Evolutionary conservation across 2,329 filamentous ascomycete species (phyloP).

Genomic region (Neonectria sp.): DNA sequence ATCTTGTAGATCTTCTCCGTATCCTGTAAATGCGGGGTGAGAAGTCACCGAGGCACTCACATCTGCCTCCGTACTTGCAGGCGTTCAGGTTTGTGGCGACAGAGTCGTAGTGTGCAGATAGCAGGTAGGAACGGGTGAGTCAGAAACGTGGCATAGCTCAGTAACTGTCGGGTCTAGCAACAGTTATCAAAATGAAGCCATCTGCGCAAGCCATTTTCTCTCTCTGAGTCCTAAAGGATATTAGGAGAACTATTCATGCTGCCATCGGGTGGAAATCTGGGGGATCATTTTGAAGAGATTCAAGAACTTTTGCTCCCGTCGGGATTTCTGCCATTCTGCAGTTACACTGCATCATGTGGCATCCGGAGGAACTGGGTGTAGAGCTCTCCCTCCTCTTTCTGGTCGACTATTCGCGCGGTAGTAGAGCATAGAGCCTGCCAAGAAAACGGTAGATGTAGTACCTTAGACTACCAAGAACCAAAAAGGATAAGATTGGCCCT

Average conservation of each 20-base stretch:
- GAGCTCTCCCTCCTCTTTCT: not conserved
- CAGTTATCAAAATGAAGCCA: not conserved
- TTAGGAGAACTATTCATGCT: not conserved
- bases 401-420: not conserved
- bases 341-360: not conserved
- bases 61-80: not conserved
- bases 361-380: not conserved
- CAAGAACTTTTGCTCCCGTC: not conserved
- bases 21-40: not conserved
- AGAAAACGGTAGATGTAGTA: not conserved
- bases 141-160: not conserved
- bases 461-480: not conserved
- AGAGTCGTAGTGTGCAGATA: not conserved
- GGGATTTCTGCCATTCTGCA: not conserved
- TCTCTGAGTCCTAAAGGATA: not conserved
- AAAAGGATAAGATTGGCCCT: not conserved
- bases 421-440: not conserved
- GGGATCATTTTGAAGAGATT: not conserved
- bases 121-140: not conserved
- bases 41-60: not conserved
- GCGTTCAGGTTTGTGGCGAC: not conserved
- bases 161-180: not conserved
- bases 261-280: not conserved
- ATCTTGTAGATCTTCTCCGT: not conserved
- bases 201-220: not conserved